phyloP scores from a whole-genome alignment of 257 asterid species.

The Rhazya stricta region DNA sequence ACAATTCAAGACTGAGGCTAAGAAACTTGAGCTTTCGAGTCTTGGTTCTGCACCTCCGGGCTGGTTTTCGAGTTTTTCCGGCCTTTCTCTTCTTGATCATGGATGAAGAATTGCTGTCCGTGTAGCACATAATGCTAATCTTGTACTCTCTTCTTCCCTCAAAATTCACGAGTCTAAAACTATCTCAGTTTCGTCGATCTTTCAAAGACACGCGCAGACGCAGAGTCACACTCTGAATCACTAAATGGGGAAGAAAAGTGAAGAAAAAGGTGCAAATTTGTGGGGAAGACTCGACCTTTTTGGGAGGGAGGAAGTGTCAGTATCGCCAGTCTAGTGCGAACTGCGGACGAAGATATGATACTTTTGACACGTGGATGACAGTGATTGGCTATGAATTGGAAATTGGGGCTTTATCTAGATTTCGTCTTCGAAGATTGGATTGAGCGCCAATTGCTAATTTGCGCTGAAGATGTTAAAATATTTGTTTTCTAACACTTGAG shows the following conservation, averaged over 20 bases:
- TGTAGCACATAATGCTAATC: neutral
- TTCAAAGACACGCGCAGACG: neutral
- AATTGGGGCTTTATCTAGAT: constrained; percentile 46
- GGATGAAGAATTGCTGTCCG: neutral
- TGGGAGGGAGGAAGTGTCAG: constrained; percentile 10
- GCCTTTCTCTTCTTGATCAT: constrained; percentile 3
- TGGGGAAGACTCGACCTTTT: constrained; percentile 24
- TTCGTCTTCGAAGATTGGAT: constrained; percentile 29
- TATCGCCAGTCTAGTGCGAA: neutral
- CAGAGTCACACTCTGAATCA: neutral
- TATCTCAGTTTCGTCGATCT: neutral
- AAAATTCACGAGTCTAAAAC: neutral
- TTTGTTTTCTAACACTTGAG: neutral
- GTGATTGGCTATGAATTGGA: constrained; percentile 29
- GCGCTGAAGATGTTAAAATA: neutral
- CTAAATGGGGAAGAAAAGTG: constrained; percentile 12
- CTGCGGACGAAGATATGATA: constrained; percentile 20
- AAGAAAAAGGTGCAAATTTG: constrained; percentile 21
- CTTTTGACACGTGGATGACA: constrained; percentile 32
- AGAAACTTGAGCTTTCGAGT: constrained; percentile 60
- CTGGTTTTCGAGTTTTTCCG: constrained; percentile 24
- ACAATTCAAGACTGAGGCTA: constrained; percentile 63
- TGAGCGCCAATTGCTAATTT: constrained; percentile 8
- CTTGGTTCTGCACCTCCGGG: constrained; percentile 22
- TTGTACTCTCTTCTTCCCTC: neutral